Conservation (phyloP, 768 basidiomycete species). For the Leccinum longicurvipes region DNA sequence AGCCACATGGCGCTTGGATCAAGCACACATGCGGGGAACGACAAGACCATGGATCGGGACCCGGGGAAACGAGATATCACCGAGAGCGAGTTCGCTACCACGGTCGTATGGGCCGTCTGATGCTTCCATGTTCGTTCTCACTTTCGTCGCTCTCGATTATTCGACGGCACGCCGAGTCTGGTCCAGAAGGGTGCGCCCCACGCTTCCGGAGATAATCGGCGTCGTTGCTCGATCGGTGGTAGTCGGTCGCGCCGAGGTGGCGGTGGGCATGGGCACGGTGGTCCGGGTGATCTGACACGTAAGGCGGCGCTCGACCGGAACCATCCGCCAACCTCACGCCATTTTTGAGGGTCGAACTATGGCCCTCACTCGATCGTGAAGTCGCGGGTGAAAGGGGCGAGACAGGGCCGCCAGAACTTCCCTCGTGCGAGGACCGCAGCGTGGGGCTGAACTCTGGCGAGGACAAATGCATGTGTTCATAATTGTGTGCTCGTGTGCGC, state of each 20-base stretch:
- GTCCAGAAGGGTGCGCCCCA: slow-evolving; percentile 16
- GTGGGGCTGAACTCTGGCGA: slow-evolving; percentile 20
- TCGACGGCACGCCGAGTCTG: slow-evolving; percentile 28
- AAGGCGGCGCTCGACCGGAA: slow-evolving; percentile 5
- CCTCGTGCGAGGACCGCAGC: slow-evolving; percentile 39
- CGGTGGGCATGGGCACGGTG: slow-evolving; percentile 13
- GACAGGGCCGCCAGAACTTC: slow-evolving; percentile 45
- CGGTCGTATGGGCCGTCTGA: slow-evolving; percentile 41
- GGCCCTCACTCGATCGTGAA: slow-evolving; percentile 41
- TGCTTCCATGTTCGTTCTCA: slow-evolving; percentile 32
- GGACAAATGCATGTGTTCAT: slow-evolving; percentile 14
- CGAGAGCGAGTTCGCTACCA: slow-evolving; percentile 34
- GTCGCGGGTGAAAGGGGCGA: slow-evolving; percentile 53
- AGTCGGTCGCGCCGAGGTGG: slow-evolving; percentile 7
- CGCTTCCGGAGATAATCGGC: slow-evolving; percentile 5
- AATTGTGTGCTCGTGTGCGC: slow-evolving; percentile 8
- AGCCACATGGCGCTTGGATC: background rate
- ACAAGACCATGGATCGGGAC: background rate
- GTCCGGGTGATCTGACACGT: slow-evolving; percentile 11
- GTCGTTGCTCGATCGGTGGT: slow-evolving; percentile 7
- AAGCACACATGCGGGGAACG: background rate
- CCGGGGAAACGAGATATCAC: background rate
- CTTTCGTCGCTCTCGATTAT: slow-evolving; percentile 33
- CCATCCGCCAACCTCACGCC: slow-evolving; percentile 11
- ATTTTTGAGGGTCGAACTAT: slow-evolving; percentile 12